Evolutionary conservation across 306 rosid genomes (phyloP).

Genomic region (barrel medic (Medicago truncatula)): MtrunA17r5.0-ANR NC_053044.1:55588501-55589000

Average conservation of each 20-base stretch:
- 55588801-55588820: constrained; percentile 52
- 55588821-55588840: constrained; percentile 70
- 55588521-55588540: constrained; percentile 91
- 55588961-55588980: background rate
- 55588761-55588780: constrained; percentile 45
- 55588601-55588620: constrained; percentile 53
- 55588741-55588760: constrained; percentile 67
- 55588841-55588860: constrained; percentile 55
- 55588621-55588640: constrained; percentile 59
- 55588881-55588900: constrained; percentile 79
- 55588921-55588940: constrained; percentile 56
- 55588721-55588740: constrained; percentile 59
- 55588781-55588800: constrained; percentile 51
- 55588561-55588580: constrained; percentile 64
- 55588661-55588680: constrained; percentile 83
- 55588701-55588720: constrained; percentile 52
- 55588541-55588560: constrained; percentile 73
- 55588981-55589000: background rate
- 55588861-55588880: constrained; percentile 88
- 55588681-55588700: constrained; percentile 69
- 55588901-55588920: constrained; percentile 56
- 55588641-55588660: constrained; percentile 62
- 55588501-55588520: constrained; percentile 75
- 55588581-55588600: constrained; percentile 58
- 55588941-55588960: constrained; percentile 40